Base-by-base conservation (phyloP, 2,329 filamentous ascomycete genomes). In the Alternaria alternata region DNA sequence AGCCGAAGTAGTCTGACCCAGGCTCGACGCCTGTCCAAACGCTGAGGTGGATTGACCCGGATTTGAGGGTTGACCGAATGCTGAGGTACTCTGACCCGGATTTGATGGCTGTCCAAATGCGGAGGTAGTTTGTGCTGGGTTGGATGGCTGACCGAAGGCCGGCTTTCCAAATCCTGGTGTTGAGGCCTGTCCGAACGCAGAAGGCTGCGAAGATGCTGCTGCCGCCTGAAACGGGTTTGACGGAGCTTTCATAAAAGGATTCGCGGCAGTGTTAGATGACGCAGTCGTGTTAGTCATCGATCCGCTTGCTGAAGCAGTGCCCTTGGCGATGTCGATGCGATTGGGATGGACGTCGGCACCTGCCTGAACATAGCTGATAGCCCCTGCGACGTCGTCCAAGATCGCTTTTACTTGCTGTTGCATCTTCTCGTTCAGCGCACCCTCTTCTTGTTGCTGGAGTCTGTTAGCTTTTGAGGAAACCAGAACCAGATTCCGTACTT, bases 321-420 rank as follows among this genome's bases (percentile, higher is more conserved):
- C 75, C 34, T 70, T 64, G 9, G 68, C 65, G 12, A 77, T 71
- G 28, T 78, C 75, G 8, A 73, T 62, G 28, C 76, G 66, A 52
- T 79, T 78, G 2, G 72, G 73, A 41, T 75, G 75, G 7, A 75
- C 55, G 43, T 78, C 72, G 44, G 68, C 70, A 42, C 77, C 78
- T 41, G 75, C 77, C 63, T 74, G 69, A 22, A 80, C 59, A 53
- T 79, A 80, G 26, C 68, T 71, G 46, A 77, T 69, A 14, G 94
- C 93, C 3, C 89, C 91, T 61, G 90, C 84, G 9, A 91, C 76
- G 69, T 96, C 89, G 61, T 82, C 85, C 1, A 92, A 74, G 1
- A 89, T 88, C n/a, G 82, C 85, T 61, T 91, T 86, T 52, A 94
- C 92, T 75, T 95, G 92, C 59, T 89, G 83, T 4, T 90, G 87